Evolutionary conservation across 805 yeast species (phyloP), one percentile per base, ranked within the genome.

Genomic region (Cyberlindnera mrakii): DNA sequence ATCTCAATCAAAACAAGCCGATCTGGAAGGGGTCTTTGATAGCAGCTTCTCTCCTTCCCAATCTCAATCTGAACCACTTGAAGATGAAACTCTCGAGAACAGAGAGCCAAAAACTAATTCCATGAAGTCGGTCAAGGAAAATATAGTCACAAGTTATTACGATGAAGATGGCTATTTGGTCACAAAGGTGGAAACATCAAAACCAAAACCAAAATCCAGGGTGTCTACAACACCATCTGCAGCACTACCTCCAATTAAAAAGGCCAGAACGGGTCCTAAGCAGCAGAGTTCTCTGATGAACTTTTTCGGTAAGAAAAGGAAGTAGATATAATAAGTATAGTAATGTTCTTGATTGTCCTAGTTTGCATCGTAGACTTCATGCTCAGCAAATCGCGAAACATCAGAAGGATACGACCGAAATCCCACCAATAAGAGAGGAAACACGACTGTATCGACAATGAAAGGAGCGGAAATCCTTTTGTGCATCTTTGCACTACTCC

Each of bases 91-190:
- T 35, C 40, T 16, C 44, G 42, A 3, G 11, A 33, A 33, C 11
- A 33, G 37, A 11, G 43, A 40, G 3, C 6, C 19, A 25, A 34
- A 30, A 17, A 16, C 20, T 2, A 16, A 25, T 17, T 13, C 23
- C 14, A 35, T 30, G 44, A 46, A 32, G 19, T n/a, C 23, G 14
- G 51, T 42, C 17, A 45, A 20, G 18, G 45, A 49, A 27, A 53
- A 46, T 5, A 37, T 37, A 18, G 32, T 47, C 5, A 50, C 55
- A 20, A 54, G 51, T 8, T 60, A 58, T 42, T 62, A 66, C 19
- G 81, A 75, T 47, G 78, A 72, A 32, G 80, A 75, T 41, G 81
- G 80, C 1, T 76, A 67, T 51, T 59, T 72, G 18, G 70, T 74
- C 0, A 68, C 76, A 3, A 52, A 57, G 43, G 54, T 50, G 33